These are phyloP conservation scores for Rubroboletus pulcherrimus DNA, from an alignment of 768 basidiomycete species.

Conservation along the genomic window DNA sequence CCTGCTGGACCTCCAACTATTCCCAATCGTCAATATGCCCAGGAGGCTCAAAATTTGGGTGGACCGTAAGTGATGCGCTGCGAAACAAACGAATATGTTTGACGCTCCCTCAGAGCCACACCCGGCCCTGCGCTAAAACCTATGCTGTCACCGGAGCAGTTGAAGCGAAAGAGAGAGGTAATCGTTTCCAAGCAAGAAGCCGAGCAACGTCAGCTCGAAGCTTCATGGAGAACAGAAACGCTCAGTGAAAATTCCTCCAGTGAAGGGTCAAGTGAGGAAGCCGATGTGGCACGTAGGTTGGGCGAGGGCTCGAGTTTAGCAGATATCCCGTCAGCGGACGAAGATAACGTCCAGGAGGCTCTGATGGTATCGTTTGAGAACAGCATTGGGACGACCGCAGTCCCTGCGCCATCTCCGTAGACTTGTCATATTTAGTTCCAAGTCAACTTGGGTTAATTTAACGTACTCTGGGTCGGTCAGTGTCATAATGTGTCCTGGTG, in stretches of 20 bases:
- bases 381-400: background rate
- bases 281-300: background rate
- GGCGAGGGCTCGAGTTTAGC: background rate
- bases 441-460: background rate
- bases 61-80: conserved; percentile 1
- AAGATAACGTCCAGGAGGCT: background rate
- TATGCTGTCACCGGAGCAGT: background rate
- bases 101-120: background rate
- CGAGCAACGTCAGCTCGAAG: conserved; percentile 12
- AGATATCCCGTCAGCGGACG: background rate
- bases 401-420: background rate
- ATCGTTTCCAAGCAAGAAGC: conserved; percentile 14
- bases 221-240: background rate
- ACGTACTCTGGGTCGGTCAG: background rate
- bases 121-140: background rate
- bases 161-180: conserved; percentile 6
- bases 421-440: conserved; percentile 2
- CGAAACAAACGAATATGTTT: background rate
- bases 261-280: background rate
- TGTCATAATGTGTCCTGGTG: no score
- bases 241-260: background rate
- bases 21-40: background rate
- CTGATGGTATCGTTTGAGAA: background rate
- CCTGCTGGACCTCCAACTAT: conserved; percentile 8
- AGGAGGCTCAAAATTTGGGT: background rate